phyloP scores from a whole-genome alignment of 495 filamentous ascomycete species.

The Aspergillus indologenus region DNA sequence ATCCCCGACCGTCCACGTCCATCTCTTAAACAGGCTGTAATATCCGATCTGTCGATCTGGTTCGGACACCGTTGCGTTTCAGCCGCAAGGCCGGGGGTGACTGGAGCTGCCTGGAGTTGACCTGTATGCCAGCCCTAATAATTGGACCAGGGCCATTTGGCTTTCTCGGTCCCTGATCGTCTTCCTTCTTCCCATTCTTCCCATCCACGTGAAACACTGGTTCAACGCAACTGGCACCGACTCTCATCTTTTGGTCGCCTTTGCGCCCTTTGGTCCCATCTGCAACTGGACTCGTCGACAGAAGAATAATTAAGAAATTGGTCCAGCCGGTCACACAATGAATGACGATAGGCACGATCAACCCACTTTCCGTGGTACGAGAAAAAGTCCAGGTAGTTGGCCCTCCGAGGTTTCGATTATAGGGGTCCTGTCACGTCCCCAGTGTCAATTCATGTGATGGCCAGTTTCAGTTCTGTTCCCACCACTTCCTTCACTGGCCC shows the following conservation, averaged over 20 bases:
- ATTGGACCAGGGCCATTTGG: too few species aligned
- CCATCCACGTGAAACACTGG: conserved; percentile 2
- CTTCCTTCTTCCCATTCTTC: neutral
- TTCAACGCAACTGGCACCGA: neutral
- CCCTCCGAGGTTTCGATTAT: neutral
- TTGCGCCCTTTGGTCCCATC: neutral
- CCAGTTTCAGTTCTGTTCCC: neutral
- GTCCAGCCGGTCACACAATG: neutral
- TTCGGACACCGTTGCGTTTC: neutral
- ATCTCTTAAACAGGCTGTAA: neutral
- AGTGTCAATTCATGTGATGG: neutral
- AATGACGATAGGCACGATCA: conserved; percentile 2
- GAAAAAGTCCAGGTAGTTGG: neutral
- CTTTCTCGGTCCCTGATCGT: neutral
- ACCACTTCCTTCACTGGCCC: neutral
- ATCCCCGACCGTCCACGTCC: neutral
- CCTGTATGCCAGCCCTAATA: conserved; percentile 2
- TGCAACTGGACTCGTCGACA: neutral
- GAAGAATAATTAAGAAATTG: neutral
- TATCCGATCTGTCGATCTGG: neutral
- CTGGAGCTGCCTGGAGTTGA: neutral
- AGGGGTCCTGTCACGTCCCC: neutral
- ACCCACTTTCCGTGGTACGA: neutral
- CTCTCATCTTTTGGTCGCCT: neutral
- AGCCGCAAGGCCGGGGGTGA: neutral